A percentile compares a stretch with the other conserved stretches of the same genome.
Evolutionary conservation across 2,329 filamentous ascomycete species (phyloP).

Genomic region (Fusarium poae): DNA sequence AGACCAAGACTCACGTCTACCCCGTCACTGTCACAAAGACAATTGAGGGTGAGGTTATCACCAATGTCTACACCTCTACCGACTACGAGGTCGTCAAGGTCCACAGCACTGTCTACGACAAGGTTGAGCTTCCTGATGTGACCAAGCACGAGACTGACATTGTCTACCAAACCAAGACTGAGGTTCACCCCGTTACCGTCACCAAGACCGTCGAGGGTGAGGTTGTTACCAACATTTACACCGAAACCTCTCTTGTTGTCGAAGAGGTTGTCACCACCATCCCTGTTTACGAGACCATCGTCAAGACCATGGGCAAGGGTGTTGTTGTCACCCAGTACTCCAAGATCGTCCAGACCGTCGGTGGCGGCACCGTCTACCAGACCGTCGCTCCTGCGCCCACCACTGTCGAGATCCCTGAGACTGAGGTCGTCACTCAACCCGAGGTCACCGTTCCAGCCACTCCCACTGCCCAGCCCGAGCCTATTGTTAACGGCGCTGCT

Average conservation of each 20-base stretch:
- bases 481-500: constrained; percentile 50
- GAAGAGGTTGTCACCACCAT: constrained; percentile 58
- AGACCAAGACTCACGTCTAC: constrained; percentile 59
- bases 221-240: constrained; percentile 46
- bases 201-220: constrained; percentile 52
- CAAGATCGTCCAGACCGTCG: constrained; percentile 46
- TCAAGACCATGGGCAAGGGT: constrained; percentile 41
- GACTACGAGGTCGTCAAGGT: constrained; percentile 52
- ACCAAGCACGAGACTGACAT: constrained; percentile 52
- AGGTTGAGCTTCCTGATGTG: constrained; percentile 55
- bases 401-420: constrained; percentile 46
- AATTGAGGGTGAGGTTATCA: constrained; percentile 46
- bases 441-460: constrained; percentile 42
- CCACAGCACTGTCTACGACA: constrained; percentile 53
- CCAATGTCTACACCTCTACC: constrained; percentile 47
- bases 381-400: constrained; percentile 52
- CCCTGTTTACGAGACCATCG: constrained; percentile 48
- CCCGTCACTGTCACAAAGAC: constrained; percentile 57
- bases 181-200: constrained; percentile 58
- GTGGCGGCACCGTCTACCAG: constrained; percentile 44
- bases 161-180: constrained; percentile 58
- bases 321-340: constrained; percentile 47
- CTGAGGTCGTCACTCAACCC: constrained; percentile 42
- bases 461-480: constrained; percentile 38
- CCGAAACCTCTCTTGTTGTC: constrained; percentile 46